phyloP scores from a whole-genome alignment of 148 eudicot genomes.

The Rhododendron williamsianum region DNA sequence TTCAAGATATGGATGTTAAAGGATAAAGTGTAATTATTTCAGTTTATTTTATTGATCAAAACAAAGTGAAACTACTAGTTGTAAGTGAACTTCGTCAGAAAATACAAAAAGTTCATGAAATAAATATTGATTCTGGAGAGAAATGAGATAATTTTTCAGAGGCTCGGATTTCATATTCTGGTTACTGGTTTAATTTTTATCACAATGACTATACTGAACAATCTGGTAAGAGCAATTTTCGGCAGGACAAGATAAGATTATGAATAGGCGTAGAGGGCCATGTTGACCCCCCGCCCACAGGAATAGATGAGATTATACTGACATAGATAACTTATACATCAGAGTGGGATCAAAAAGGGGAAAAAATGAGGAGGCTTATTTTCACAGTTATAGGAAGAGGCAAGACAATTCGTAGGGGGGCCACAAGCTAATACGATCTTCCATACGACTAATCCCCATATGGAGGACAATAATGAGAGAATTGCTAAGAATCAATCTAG shows the following conservation, averaged over 20 bases:
- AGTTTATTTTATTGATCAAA: neutral
- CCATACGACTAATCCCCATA: neutral
- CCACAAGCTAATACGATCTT: neutral
- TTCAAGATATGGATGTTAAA: neutral
- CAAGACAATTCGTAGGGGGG: neutral
- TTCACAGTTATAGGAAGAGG: neutral
- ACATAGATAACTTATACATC: neutral
- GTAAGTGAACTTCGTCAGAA: neutral
- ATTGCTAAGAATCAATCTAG: neutral
- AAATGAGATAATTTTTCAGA: neutral
- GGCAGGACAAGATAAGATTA: neutral
- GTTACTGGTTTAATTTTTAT: neutral
- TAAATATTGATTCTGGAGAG: neutral
- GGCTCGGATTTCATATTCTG: neutral
- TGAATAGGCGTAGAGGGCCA: neutral
- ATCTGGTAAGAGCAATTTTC: neutral
- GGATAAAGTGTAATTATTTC: neutral
- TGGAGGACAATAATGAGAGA: neutral
- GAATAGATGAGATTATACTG: neutral
- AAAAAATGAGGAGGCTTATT: neutral
- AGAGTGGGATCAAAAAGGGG: neutral
- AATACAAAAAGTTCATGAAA: neutral
- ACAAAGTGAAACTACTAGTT: neutral
- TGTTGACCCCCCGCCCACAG: neutral
- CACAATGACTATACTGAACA: neutral